phyloP scores from a whole-genome alignment of 495 filamentous ascomycete genomes.

The Schizothecium vesticola region DNA sequence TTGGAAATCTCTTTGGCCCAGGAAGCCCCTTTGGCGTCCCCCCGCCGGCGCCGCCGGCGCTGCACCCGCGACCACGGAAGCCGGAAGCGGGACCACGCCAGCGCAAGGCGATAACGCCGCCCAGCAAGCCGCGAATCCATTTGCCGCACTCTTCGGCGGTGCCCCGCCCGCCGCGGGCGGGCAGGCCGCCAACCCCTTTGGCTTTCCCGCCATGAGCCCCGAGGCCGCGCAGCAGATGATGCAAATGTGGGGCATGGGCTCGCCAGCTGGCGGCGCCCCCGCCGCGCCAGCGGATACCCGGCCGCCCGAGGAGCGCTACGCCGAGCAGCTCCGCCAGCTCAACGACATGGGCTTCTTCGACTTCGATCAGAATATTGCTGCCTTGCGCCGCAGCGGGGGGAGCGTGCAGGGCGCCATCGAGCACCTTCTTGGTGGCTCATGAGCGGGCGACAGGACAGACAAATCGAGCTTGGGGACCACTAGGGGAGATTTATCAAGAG shows the following conservation, averaged over 20 bases:
- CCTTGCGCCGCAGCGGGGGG: constrained; percentile 81
- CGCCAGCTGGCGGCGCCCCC: constrained; percentile 29
- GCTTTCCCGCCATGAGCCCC: constrained; percentile 13
- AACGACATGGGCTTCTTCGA: constrained; percentile 99
- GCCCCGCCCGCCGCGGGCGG: neutral
- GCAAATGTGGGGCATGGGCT: constrained; percentile 23
- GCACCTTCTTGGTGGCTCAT: constrained; percentile 50
- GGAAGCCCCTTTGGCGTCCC: constrained; percentile 16
- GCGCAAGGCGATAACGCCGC: neutral
- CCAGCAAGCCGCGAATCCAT: constrained; percentile 8
- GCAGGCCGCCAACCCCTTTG: constrained; percentile 2
- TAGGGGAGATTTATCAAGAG: neutral
- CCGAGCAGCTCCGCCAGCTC: constrained; percentile 81
- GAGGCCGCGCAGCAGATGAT: constrained; percentile 47
- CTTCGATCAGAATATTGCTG: constrained; percentile 87
- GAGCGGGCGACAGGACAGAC: neutral
- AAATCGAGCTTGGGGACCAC: neutral
- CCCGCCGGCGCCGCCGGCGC: constrained; percentile 3
- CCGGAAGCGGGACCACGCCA: constrained; percentile 5
- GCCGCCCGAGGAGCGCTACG: constrained; percentile 90
- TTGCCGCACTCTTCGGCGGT: constrained; percentile 35
- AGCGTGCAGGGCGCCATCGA: constrained; percentile 95
- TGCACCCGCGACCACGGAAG: constrained; percentile 19
- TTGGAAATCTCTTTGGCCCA: constrained; percentile 60
- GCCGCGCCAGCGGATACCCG: constrained; percentile 63